Base-by-base conservation (phyloP, 352 stramenopile genomes). In the Globisporangium splendens region DNA sequence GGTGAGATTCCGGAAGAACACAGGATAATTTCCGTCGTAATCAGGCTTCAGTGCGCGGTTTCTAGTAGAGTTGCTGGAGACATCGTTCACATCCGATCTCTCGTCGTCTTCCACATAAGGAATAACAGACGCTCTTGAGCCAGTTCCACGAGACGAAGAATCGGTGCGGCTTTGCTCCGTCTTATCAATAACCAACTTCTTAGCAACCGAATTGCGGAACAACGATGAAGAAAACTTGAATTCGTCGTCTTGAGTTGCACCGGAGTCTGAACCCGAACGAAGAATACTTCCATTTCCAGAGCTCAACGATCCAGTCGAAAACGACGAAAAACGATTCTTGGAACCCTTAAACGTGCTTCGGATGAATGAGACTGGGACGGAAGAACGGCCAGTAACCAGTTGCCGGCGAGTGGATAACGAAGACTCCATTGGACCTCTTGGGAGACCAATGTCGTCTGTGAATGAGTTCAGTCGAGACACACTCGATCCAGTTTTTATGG, bases 271-370 rank as follows among this genome's bases (percentile, higher is more conserved):
- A 24, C 62, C 46, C 13, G 50, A 65, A 21, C 63, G 62, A 35
- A 72, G 47, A 20, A 52, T 61, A 31, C 38, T 62, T 12, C 50
- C 66, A 21, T 28, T 62, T 12, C 50, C 66, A 21, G 50, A 53
- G 10, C 22, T 47, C 12, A 65, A 50, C 11, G 58, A 50, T 13
- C 58, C 61, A 14, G 59, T 53, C 6, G 74, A 77, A 46, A 87
- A 83, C 11, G 75, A 82, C 8, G 81, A 66, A 39, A 86, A 84
- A 41, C 81, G 67, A 38, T 68, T 82, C 64, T 84, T 89, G 0
- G 79, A 79, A 4, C 81, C 79, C 73, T 89, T 91, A 55, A 91
- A 91, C 15, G 79, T 82, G 24, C 77, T 77, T 50, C 81, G 81
- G 14, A 91, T 85, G 57, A 89, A 91, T 15, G 81, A 89, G 10